Base-by-base conservation (phyloP, 345 rosid species). In the Erucastrum elatum region DNA sequence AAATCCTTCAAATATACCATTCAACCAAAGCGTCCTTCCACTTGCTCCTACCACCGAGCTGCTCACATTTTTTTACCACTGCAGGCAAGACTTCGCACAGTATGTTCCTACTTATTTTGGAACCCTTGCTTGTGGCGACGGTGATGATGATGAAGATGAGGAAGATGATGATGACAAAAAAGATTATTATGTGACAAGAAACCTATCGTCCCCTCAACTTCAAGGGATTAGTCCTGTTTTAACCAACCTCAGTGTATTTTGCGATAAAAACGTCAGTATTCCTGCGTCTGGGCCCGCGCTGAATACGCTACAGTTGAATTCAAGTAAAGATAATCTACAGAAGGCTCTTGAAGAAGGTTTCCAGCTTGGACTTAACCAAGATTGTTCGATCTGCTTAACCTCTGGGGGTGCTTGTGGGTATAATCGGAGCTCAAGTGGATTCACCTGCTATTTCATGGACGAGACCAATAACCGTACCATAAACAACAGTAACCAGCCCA, bases 391-490 rank as follows among this genome's bases (percentile, higher is more conserved):
- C 0, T 88, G 92, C 53, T 0, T 7, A 1, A 0, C 0, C 0
- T 44, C 82, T 0, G 9, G 15, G 0, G 92, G 92, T 10, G 31
- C n/a, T 55, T 88, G 90, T 44, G 90, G 90, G 15, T 75, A 37
- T 27, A 15, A 67, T 58, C 3, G 4, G 3, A 44, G 0, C 1
- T 13, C 55, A 2, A 3, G 6, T 8, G 6, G 1, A 7, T 86
- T 86, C 5, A 10, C 29, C 39, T 87, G 89, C 64, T 83, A 77
- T 60, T 49, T 66, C 33, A 0, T 9, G 2, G 72, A 44, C 12
- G 53, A 3, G 10, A 11, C 64, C 4, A 15, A 5, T 3, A 41
- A 2, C 3, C 9, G 0, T 2, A 33, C 61, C 25, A 63, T n/a
- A n/a, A n/a, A n/a, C n/a, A n/a, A n/a, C n/a, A n/a, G n/a, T n/a